Conservation (phyloP, 768 basidiomycete genomes). For the Arthromyces matolae region DNA sequence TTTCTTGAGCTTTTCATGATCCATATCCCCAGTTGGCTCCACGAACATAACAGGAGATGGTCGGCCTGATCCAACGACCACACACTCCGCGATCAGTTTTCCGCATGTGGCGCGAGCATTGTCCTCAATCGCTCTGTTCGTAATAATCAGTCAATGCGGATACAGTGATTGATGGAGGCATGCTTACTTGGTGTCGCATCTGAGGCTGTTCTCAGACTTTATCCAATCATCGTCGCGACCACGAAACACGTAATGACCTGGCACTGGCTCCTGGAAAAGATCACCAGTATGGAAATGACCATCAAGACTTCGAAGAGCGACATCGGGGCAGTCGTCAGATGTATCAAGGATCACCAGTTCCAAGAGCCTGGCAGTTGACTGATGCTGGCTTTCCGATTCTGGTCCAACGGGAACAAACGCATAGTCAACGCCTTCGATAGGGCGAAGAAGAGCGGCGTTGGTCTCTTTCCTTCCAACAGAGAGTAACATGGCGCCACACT, state of each 20-base stretch:
- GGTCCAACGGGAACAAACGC: conserved; percentile 54
- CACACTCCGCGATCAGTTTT: conserved; percentile 63
- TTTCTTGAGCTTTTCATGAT: conserved; percentile 56
- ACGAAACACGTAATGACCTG: conserved; percentile 59
- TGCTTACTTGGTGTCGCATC: conserved; percentile 72
- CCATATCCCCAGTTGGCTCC: conserved; percentile 53
- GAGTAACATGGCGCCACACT: conserved; percentile 69
- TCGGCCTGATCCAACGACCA: conserved; percentile 74
- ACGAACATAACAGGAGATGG: conserved; percentile 74
- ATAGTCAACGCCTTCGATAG: conserved; percentile 59
- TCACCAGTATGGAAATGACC: conserved; percentile 81
- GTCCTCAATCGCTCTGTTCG: conserved; percentile 65
- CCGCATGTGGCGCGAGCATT: conserved; percentile 63
- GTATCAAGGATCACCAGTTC: conserved; percentile 68
- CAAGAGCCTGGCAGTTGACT: conserved; percentile 52
- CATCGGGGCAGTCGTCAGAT: conserved; percentile 67
- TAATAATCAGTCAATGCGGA: conserved; percentile 10
- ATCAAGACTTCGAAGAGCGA: conserved; percentile 52
- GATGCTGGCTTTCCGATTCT: conserved; percentile 41
- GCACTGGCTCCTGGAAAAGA: conserved; percentile 62
- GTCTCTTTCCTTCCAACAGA: conserved; percentile 52
- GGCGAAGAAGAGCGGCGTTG: conserved; percentile 48
- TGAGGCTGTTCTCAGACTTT: conserved; percentile 73
- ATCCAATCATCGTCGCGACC: conserved; percentile 86
- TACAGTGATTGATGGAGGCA: background rate